Percentiles rank a stretch among this genome's conserved stretches.
phyloP scores from a whole-genome alignment of 2,329 filamentous ascomycete species.

The Colletotrichum musae region DNA sequence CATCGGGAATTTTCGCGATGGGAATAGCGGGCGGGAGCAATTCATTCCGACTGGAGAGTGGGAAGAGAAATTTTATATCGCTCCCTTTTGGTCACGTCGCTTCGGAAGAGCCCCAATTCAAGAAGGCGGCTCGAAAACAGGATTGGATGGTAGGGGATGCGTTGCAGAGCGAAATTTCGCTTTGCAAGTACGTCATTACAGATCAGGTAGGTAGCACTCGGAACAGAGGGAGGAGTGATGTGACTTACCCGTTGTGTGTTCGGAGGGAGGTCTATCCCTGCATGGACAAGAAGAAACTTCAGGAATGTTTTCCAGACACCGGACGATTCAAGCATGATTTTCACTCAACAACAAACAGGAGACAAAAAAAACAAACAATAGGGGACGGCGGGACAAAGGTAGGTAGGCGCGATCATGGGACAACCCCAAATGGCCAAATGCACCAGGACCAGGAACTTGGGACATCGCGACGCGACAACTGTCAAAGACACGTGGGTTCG shows the following conservation, averaged over 20 bases:
- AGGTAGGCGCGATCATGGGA: too few species aligned
- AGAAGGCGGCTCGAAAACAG: not conserved
- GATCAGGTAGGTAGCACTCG: conserved; percentile 31
- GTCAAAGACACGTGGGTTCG: conserved; percentile 7
- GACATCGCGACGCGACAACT: not conserved
- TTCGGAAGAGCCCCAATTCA: not conserved
- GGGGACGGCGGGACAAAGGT: not conserved
- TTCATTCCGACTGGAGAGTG: not conserved
- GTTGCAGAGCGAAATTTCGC: conserved; percentile 21
- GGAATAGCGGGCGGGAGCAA: conserved; percentile 12
- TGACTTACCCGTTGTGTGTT: conserved; percentile 27
- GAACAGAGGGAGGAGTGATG: conserved; percentile 2
- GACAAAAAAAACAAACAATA: conserved; percentile 11
- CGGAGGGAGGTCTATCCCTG: conserved; percentile 23
- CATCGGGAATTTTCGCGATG: conserved; percentile 30
- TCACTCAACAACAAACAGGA: conserved; percentile 23
- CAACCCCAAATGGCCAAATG: too few species aligned
- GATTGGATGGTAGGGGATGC: not conserved
- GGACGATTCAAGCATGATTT: conserved; percentile 35
- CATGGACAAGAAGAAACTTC: conserved; percentile 3
- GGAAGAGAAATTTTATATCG: not conserved
- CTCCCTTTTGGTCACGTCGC: not conserved
- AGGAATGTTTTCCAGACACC: conserved; percentile 28
- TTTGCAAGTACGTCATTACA: conserved; percentile 20
- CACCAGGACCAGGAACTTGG: not conserved